Base-by-base conservation (phyloP, 768 basidiomycete genomes). In the Chalciporus chontae region DNA sequence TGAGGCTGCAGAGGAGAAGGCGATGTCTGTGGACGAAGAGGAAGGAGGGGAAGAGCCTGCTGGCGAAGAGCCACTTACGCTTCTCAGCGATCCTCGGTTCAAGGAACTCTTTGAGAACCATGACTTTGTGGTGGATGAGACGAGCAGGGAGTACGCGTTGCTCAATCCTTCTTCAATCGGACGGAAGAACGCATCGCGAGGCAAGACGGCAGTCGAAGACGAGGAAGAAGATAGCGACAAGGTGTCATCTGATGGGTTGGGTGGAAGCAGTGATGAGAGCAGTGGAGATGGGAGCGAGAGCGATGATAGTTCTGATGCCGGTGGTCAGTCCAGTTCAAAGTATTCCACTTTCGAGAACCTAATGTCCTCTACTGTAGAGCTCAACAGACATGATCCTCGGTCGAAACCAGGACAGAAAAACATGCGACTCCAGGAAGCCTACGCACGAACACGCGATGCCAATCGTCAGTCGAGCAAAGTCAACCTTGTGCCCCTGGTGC, bases 71-170 rank as follows among this genome's bases (percentile, higher is more conserved):
- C 51, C 56, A 50, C 52, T 71, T 37, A 84, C 68, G 46, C 67
- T 95, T 51, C 83, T 94, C 55, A 81, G 72, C 40, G 96, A 99
- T 69, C 83, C 86, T 48, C 87, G 96, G 48, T 99, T 98, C 78
- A 76, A 84, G 49, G 85, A 82, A 40, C 77, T 99, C 34, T 99
- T 96, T 69, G 83, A 90, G 70, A 84, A 96, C 62, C 86, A 91
- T 4, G 89, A 90, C 48, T 99, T 91, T 67, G 78, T 87, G 60
- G 89, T 99, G 56, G 95, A 98, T 69, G 90, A 94, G 72, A 78
- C 71, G 37, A 89, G 76, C 57, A 77, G 90, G 59, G 96, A 98
- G 72, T 98, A 77, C 66, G 88, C 85, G n/a, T 69, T 98, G 56
- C 81, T 97, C 64, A 94, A 98, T 67, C 95, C 95, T 13, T 94